Percentiles rank a stretch among this genome's conserved stretches.
These are phyloP conservation scores for Pharus latifolius DNA, from an alignment of 176 grass and related monocot species.

Conservation along the genomic window DNA sequence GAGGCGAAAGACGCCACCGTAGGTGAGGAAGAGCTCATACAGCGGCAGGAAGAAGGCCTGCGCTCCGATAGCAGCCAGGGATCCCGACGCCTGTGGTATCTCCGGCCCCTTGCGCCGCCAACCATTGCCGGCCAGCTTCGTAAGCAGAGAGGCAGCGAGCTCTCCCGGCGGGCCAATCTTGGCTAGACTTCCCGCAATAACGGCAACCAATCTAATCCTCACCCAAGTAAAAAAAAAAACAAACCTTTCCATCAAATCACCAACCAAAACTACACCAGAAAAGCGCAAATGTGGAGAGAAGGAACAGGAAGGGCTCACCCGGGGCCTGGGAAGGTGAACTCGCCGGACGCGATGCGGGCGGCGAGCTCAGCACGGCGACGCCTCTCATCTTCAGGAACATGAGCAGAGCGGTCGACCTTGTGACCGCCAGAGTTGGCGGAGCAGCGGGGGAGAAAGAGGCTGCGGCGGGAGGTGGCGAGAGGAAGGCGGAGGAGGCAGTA, in stretches of 20 bases:
- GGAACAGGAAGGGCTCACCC: slow-evolving; percentile 12
- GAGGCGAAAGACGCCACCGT: slow-evolving; percentile 96
- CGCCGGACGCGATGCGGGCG: slow-evolving; percentile 80
- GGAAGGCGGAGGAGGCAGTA: slow-evolving; percentile 4
- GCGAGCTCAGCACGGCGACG: slow-evolving; percentile 55
- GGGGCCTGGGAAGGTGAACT: slow-evolving; percentile 64
- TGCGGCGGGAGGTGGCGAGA: neutral
- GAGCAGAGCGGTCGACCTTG: slow-evolving; percentile 17
- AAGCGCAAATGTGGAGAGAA: neutral
- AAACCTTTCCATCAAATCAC: neutral
- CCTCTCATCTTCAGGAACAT: slow-evolving; percentile 39
- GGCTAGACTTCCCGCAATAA: slow-evolving; percentile 18
- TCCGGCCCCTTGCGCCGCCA: slow-evolving; percentile 13
- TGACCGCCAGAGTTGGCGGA: slow-evolving; percentile 32
- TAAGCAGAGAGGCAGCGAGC: slow-evolving; percentile 40
- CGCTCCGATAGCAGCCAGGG: slow-evolving; percentile 31
- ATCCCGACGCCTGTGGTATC: slow-evolving; percentile 70
- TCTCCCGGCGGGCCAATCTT: slow-evolving; percentile 43
- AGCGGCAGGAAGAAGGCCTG: slow-evolving; percentile 90
- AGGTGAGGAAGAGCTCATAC: slow-evolving; percentile 80
- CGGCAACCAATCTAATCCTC: slow-evolving; percentile 48
- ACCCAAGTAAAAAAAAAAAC: neutral
- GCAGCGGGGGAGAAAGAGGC: slow-evolving; percentile 28
- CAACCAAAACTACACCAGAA: neutral
- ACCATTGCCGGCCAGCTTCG: slow-evolving; percentile 24